phyloP scores from a whole-genome alignment of 495 filamentous ascomycete genomes.

The Durotheca rogersii region DNA sequence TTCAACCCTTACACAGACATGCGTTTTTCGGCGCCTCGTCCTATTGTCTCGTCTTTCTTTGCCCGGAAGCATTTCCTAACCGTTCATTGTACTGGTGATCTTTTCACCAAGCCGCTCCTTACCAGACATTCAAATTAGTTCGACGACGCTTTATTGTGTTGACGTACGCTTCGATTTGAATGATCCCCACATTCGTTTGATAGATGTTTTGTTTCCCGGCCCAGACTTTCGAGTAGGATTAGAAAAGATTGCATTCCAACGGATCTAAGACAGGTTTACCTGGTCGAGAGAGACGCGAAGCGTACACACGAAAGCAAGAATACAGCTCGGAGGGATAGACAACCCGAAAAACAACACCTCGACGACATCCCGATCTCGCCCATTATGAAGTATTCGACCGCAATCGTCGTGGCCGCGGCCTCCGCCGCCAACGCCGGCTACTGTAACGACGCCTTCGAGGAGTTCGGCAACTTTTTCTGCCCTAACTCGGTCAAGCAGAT shows the following conservation, averaged over 20 bases:
- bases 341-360: constrained; percentile 5
- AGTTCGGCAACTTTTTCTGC: constrained; percentile 58
- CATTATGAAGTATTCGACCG: constrained; percentile 32
- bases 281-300: constrained; percentile 14
- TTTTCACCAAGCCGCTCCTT: constrained; percentile 37
- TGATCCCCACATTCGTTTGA: constrained; percentile 33
- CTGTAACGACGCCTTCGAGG: constrained; percentile 30
- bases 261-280: constrained; percentile 10
- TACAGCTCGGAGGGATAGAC: constrained; percentile 6
- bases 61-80: constrained; percentile 30
- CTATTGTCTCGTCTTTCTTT: constrained; percentile 23
- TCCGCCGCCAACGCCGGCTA: constrained; percentile 33
- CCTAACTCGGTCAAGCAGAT: constrained; percentile 55
- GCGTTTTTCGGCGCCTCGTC: constrained; percentile 22
- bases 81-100: constrained; percentile 37
- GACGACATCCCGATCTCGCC: constrained; percentile 5
- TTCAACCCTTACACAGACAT: too few species aligned
- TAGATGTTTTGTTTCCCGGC: constrained; percentile 18
- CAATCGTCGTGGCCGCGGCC: constrained; percentile 31
- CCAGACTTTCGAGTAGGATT: constrained; percentile 8
- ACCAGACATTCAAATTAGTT: constrained; percentile 23
- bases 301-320: constrained; percentile 6
- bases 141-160: constrained; percentile 16
- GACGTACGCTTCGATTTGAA: constrained; percentile 10
- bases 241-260: constrained; percentile 6